Conservation (phyloP, 805 yeast species). For the Myxozyma udenii region DNA sequence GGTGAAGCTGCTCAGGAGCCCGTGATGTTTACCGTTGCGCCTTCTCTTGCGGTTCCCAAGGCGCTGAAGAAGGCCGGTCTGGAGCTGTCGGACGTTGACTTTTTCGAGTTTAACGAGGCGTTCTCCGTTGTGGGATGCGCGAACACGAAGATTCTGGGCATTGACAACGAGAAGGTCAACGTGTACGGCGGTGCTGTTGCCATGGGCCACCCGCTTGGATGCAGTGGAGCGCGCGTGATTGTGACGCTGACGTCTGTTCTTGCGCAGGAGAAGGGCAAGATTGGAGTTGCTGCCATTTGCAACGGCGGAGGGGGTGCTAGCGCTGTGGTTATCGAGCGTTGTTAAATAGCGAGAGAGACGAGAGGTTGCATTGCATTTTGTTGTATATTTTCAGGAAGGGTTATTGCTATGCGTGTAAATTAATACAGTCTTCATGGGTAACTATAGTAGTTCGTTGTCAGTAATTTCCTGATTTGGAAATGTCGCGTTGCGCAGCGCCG, state of each 20-base stretch:
- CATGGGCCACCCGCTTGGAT: slow-evolving; percentile 92
- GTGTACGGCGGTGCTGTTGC: slow-evolving; percentile 98
- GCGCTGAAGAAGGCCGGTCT: slow-evolving; percentile 85
- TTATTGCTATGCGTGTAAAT: too few relatives aligned
- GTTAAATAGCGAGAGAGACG: too few relatives aligned
- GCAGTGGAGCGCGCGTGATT: slow-evolving; percentile 92
- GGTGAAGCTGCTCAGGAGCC: slow-evolving; percentile 98
- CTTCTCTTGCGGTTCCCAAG: slow-evolving; percentile 91
- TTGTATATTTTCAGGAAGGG: too few relatives aligned
- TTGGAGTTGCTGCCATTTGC: slow-evolving; percentile 95
- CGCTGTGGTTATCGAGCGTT: slow-evolving; percentile 63
- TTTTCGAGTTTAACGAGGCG: slow-evolving; percentile 95
- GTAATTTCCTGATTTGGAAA: too few relatives aligned
- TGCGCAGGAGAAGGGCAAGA: slow-evolving; percentile 77
- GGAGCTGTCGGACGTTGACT: slow-evolving; percentile 67
- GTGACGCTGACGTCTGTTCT: slow-evolving; percentile 81
- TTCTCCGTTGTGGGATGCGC: slow-evolving; percentile 96
- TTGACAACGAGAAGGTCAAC: slow-evolving; percentile 58
- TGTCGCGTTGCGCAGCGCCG: too few relatives aligned
- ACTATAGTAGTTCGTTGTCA: too few relatives aligned
- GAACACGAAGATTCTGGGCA: slow-evolving; percentile 63
- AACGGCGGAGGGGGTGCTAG: slow-evolving; percentile 99
- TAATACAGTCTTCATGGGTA: too few relatives aligned
- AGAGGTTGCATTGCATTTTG: too few relatives aligned
- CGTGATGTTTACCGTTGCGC: slow-evolving; percentile 92